phyloP scores from a whole-genome alignment of 306 rosid genomes.

The Corylus avellana region DNA sequence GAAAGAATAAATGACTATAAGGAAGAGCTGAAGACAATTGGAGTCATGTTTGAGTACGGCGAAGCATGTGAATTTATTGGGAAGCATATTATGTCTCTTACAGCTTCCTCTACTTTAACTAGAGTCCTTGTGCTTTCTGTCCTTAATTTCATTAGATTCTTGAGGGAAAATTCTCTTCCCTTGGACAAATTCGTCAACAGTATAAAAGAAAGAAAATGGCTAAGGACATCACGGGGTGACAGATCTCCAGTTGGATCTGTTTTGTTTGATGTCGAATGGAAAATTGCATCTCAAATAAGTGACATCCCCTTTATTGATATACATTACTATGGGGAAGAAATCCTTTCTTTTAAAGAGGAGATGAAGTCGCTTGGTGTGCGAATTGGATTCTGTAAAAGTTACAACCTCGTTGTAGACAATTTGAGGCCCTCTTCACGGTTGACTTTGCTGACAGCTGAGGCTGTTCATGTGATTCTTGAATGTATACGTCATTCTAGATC shows the following conservation, averaged over 20 bases:
- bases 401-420: constrained; percentile 47
- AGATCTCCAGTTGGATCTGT: constrained; percentile 66
- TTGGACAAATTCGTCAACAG: constrained; percentile 36
- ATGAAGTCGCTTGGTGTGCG: constrained; percentile 63
- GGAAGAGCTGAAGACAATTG: constrained; percentile 62
- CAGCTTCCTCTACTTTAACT: constrained; percentile 36
- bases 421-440: constrained; percentile 45
- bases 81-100: constrained; percentile 57
- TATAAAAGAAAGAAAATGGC: constrained; percentile 50
- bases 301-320: constrained; percentile 62
- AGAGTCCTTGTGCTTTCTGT: constrained; percentile 44
- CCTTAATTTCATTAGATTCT: constrained; percentile 51
- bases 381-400: constrained; percentile 33
- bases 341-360: constrained; percentile 42
- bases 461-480: constrained; percentile 44
- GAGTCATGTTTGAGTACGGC: constrained; percentile 62
- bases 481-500: constrained; percentile 17
- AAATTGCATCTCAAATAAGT: constrained; percentile 53
- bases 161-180: constrained; percentile 33
- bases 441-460: constrained; percentile 40
- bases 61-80: constrained; percentile 73
- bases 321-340: constrained; percentile 48
- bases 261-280: constrained; percentile 51
- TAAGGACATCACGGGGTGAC: constrained; percentile 51
- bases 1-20: constrained; percentile 35